phyloP scores from a whole-genome alignment of 208 protist species.

The Lotmaria passim region DNA sequence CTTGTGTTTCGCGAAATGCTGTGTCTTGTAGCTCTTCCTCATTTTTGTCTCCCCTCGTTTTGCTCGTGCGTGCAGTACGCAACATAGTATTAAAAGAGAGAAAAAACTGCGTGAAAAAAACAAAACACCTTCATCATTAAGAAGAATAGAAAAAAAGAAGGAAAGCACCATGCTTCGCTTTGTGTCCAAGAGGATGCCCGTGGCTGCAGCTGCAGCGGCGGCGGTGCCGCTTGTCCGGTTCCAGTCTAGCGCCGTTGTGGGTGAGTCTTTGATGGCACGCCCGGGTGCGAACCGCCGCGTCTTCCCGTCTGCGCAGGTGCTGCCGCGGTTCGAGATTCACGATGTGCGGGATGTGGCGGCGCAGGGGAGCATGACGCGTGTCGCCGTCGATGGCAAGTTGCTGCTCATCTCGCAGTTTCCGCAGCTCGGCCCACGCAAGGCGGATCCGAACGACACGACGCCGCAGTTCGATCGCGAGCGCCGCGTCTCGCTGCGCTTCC shows the following conservation, averaged over 20 bases:
- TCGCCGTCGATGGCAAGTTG: conserved; percentile 76
- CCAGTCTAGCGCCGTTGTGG: conserved; percentile 15
- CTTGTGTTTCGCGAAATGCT: too few relatives aligned
- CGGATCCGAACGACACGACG: conserved; percentile 81
- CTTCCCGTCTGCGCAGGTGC: conserved; percentile 24
- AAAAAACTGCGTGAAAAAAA: not conserved
- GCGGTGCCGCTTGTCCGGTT: conserved; percentile 21
- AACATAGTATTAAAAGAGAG: not conserved
- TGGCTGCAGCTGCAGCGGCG: conserved; percentile 9
- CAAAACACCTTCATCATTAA: not conserved
- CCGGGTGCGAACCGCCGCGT: conserved; percentile 4
- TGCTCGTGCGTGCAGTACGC: too few relatives aligned
- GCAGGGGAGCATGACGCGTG: conserved; percentile 79
- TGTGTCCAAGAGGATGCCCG: conserved; percentile 18
- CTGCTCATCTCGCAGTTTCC: conserved; percentile 86
- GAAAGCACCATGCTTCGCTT: conserved; percentile 54
- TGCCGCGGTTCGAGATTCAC: conserved; percentile 88
- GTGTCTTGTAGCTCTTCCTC: not conserved
- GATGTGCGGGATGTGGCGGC: conserved; percentile 81
- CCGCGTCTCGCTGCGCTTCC: conserved; percentile 77
- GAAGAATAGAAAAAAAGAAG: too few relatives aligned
- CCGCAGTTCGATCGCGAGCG: conserved; percentile 87
- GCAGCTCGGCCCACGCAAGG: conserved; percentile 86
- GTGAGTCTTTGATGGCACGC: conserved; percentile 2
- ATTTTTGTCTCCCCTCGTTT: too few relatives aligned